Base-by-base conservation (phyloP, 164 flowering plant genomes). In the Tetrastigma voinierianum region DNA sequence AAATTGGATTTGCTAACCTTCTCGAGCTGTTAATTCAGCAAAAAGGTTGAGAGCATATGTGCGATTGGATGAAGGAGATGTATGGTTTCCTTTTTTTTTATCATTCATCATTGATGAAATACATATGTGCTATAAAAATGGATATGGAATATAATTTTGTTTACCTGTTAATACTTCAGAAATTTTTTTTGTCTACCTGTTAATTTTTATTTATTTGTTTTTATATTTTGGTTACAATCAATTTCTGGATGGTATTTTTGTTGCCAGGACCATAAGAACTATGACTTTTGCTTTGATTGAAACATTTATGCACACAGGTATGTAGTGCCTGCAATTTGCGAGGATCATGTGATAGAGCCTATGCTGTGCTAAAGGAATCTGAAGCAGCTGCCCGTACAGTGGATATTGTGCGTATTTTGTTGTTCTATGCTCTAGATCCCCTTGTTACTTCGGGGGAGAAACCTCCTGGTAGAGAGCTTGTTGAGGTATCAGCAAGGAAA, bases 251-350 rank as follows among this genome's bases (percentile, higher is more conserved):
- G 25, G 24, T 6, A 44, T 65, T 65, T 23, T 51, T 9, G 23
- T 52, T 54, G 24, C 55, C 9, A 15, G 13, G 23, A 15, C 16
- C n/a, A n/a, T n/a, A n/a, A n/a, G n/a, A n/a, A n/a, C n/a, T n/a
- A n/a, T n/a, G n/a, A n/a, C n/a, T n/a, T n/a, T n/a, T n/a, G n/a
- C n/a, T n/a, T n/a, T n/a, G n/a, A n/a, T n/a, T 51, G 7, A 21
- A n/a, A 40, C 10, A 25, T 62, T 66, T 64, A 19, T 15, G n/a
- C n/a, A 1, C 79, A 70, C 78, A 95, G 97, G 97, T 89, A 24
- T 95, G 99, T 56, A 56, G 93, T 78, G 75, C 77, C 40, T 95
- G 99, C n/a, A n/a, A n/a, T n/a, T n/a, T n/a, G n/a, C n/a, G n/a
- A n/a, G n/a, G n/a, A n/a, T n/a, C n/a, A n/a, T n/a, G n/a, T n/a